Conservation (phyloP, 208 protist species). For the Baffinella frigidus region DNA sequence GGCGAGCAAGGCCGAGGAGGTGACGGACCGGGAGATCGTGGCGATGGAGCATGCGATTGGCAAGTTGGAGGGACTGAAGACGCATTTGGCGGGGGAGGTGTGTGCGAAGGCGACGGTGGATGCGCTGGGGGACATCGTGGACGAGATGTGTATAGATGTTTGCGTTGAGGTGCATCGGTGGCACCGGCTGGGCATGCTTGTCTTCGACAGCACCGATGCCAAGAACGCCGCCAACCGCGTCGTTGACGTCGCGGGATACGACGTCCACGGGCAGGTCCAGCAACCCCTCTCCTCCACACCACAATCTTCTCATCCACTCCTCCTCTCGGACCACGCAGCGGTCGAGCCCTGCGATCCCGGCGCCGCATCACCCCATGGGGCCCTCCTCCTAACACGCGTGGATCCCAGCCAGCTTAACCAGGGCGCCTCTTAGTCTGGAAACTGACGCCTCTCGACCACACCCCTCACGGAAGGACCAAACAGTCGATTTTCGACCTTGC, state of each 20-base stretch:
- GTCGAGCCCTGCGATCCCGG: too few relatives aligned
- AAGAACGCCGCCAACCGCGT: background rate
- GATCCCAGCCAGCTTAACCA: too few relatives aligned
- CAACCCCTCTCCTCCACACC: too few relatives aligned
- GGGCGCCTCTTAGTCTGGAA: too few relatives aligned
- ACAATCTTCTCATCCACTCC: too few relatives aligned
- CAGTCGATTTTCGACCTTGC: too few relatives aligned
- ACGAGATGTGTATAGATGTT: background rate
- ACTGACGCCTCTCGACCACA: too few relatives aligned
- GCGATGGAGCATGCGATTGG: background rate
- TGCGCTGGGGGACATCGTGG: background rate
- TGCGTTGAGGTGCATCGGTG: background rate
- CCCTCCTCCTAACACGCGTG: too few relatives aligned
- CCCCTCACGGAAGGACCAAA: too few relatives aligned
- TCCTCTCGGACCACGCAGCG: too few relatives aligned
- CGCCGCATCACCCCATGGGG: too few relatives aligned
- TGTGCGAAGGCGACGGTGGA: background rate
- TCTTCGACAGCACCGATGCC: background rate
- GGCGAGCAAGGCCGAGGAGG: too few relatives aligned
- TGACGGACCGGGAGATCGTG: background rate
- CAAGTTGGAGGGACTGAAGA: background rate
- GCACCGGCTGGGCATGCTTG: background rate
- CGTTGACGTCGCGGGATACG: constrained; percentile 18
- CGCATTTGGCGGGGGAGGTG: background rate
- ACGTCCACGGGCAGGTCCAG: constrained; percentile 14